Base-by-base conservation (phyloP, 495 filamentous ascomycete species). In the Antarctomyces pellizariae region DNA sequence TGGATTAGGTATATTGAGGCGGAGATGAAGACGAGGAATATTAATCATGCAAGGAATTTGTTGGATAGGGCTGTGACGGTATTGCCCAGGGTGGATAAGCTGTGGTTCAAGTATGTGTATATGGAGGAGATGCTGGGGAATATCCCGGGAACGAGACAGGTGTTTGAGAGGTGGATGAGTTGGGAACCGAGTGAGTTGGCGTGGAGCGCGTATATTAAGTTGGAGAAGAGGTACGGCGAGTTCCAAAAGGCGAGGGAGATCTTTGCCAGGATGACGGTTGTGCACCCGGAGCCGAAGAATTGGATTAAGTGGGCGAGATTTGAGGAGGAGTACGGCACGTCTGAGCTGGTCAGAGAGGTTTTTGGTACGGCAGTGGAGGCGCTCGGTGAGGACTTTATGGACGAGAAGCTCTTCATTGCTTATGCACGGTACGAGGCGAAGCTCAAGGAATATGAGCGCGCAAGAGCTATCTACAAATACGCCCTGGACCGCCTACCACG, bases 301-400 rank as follows among this genome's bases (percentile, higher is more conserved):
- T 97, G 89, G 89, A 80, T 95, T 45, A 95, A 93, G 47, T 97
- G 86, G 86, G 71, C 86, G 35, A 69, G 79, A 22, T 97, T 93
- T 39, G 86, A 97, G 45, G 86, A 93, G 48, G 89, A 97, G 41
- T 74, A 65, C 38, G 86, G 86, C 3, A 89, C 80, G 0, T 75
- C 67, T 40, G 86, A 91, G 42, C 42, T 83, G 39, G 86, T 97
- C 4, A 64, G 86, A 21, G 83, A 95, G 34, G 86, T 95, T 5
- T 93, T 80, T 44, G 80, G 82, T 4, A 57, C 61, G 33, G 89
- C 86, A 7, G 71, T 93, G 18, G 83, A 93, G 39, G 74, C 75
- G 2, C 51, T 97, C 12, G 86, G 86, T 1, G 84, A 95, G 32
- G 77, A 93, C 26, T 92, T 91, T 37, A 84, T 92, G 58, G 89